Evolutionary conservation across 169 alveolate genomes (phyloP), one percentile per base, ranked within the genome.

Genomic region (Cardiosporidium cionae): DNA sequence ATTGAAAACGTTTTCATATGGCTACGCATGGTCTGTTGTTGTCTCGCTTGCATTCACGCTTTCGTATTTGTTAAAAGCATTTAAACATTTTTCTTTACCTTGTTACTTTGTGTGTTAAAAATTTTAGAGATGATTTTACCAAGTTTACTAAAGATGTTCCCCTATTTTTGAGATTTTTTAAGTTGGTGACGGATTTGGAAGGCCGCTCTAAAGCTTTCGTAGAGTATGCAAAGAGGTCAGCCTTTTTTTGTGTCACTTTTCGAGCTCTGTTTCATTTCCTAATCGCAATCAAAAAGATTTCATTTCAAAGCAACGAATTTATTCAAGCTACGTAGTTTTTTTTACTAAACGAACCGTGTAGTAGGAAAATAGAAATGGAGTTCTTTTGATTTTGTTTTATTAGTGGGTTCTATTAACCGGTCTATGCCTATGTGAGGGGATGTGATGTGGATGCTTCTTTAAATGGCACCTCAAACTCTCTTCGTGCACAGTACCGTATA

Each of bases 81-180:
- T 16, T n/a, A n/a, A 44, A 16, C 16, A 44, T 16, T 16, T 16
- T n/a, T 44, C 27, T 44, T 16, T 44, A n/a, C n/a, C 27, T n/a
- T 44, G 58, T n/a, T n/a, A 44, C 9, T 75, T 73, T 4, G 27
- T 27, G 31, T n/a, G 37, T 25, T 25, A 22, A n/a, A n/a, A n/a
- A n/a, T n/a, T 80, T 32, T 52, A 88, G 88, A 64, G 90, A 86
- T 7, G 90, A 84, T 22, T 76, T 90, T 27, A 87, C 88, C 34
- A 66, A 86, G 7, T 86, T 86, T 70, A 81, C 94, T 3, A 90
- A 90, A 78, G 93, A 88, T 32, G 65, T 87, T 62, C 94, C 94
- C 9, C 83, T 86, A 9, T 90, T 90, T 68, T 82, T 90, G 4
- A 74, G 89, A 53, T 90, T 84, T 76, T 53, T 90, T 53, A 90